Evolutionary conservation across 345 rosid genomes (phyloP).

Genomic region (Brassica nigra): DNA sequence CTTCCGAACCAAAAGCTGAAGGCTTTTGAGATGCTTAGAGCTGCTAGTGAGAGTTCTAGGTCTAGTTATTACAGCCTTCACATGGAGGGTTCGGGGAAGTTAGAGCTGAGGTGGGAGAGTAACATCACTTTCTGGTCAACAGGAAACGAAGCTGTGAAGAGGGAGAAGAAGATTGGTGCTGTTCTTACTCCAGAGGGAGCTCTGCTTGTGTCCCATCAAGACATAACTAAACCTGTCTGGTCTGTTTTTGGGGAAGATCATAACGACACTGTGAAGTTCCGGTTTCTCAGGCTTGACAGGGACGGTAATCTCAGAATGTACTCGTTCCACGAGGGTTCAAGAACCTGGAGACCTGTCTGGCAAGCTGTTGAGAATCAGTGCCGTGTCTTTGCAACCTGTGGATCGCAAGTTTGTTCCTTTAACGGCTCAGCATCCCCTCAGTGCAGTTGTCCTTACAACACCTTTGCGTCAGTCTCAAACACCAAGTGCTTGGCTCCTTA

Average conservation of each 20-base stretch:
- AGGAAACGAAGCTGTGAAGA: slow-evolving; percentile 36
- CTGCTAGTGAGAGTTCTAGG: slow-evolving; percentile 54
- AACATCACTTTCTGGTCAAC: slow-evolving; percentile 59
- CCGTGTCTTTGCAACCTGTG: slow-evolving; percentile 78
- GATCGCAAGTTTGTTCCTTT: slow-evolving; percentile 57
- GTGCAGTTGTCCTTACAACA: slow-evolving; percentile 59
- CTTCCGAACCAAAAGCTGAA: slow-evolving; percentile 72
- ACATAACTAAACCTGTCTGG: slow-evolving; percentile 48
- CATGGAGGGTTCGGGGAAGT: slow-evolving; percentile 54
- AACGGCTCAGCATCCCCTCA: slow-evolving; percentile 51
- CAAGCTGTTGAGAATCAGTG: slow-evolving; percentile 91
- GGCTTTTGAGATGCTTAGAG: slow-evolving; percentile 53
- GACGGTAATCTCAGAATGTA: slow-evolving; percentile 87
- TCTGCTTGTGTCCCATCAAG: slow-evolving; percentile 45
- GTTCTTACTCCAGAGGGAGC: slow-evolving; percentile 64
- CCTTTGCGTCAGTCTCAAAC: slow-evolving; percentile 30
- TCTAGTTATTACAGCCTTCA: slow-evolving; percentile 77
- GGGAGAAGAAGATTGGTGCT: slow-evolving; percentile 47
- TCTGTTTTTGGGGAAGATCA: slow-evolving; percentile 76
- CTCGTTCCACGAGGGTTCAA: slow-evolving; percentile 57
- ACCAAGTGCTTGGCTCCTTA: slow-evolving; percentile 56
- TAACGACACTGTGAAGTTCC: slow-evolving; percentile 54
- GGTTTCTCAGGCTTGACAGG: slow-evolving; percentile 69
- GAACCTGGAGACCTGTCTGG: slow-evolving; percentile 78
- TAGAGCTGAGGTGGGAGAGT: slow-evolving; percentile 76